Evolutionary conservation across 2,329 filamentous ascomycete genomes (phyloP).

Genomic region (Didymella glomerata): DNA sequence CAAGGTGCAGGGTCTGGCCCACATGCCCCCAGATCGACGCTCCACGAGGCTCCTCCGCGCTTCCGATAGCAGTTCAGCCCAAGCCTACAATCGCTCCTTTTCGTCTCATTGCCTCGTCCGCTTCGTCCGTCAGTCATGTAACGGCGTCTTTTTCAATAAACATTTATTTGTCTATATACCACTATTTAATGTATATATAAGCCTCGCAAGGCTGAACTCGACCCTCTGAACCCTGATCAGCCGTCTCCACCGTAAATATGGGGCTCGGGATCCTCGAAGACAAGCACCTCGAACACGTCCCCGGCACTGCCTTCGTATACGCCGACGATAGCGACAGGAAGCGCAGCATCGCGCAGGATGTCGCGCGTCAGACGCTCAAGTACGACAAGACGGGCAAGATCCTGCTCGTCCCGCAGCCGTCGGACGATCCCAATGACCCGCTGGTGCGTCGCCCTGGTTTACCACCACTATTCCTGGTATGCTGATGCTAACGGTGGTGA

Average conservation of each 20-base stretch:
- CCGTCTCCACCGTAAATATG: conserved; percentile 56
- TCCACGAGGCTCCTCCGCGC: conserved; percentile 6
- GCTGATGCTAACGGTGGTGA: no score
- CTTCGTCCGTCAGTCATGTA: conserved; percentile 7
- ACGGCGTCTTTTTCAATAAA: background rate
- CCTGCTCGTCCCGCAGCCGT: conserved; percentile 89
- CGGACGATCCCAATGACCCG: conserved; percentile 89
- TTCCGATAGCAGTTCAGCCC: conserved; percentile 7
- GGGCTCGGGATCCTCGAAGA: conserved; percentile 79
- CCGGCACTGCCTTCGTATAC: conserved; percentile 59
- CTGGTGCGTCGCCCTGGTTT: conserved; percentile 67
- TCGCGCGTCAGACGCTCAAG: conserved; percentile 64
- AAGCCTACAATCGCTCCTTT: conserved; percentile 8
- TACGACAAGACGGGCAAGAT: conserved; percentile 75
- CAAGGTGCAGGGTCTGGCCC: background rate
- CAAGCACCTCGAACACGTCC: conserved; percentile 71
- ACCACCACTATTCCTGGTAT: no score
- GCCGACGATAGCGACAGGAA: conserved; percentile 40
- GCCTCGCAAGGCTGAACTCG: background rate
- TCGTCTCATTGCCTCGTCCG: conserved; percentile 4
- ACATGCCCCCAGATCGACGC: conserved; percentile 10
- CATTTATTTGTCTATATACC: background rate
- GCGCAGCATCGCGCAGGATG: conserved; percentile 39
- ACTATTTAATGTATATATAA: conserved; percentile 13
- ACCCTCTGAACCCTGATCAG: background rate